phyloP scores from a whole-genome alignment of 306 rosid genomes.

The Cucurbita maxima region DNA sequence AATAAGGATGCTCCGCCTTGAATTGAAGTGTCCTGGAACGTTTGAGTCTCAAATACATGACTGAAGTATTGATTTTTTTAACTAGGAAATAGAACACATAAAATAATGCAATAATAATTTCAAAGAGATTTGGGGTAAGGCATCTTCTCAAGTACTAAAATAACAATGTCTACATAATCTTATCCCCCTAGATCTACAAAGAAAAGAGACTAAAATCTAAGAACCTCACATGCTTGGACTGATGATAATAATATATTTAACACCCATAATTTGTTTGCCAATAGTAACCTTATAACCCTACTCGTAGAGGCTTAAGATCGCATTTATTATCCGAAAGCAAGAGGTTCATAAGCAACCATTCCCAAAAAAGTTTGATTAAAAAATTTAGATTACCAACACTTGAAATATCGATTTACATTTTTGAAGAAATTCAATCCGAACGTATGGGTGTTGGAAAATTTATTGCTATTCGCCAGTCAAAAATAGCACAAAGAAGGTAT shows the following conservation, averaged over 20 bases:
- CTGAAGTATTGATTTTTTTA: constrained; percentile 10
- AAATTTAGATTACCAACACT: neutral
- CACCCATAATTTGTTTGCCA: neutral
- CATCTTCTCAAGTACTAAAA: neutral
- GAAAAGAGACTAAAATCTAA: neutral
- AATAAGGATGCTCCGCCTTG: constrained; percentile 50
- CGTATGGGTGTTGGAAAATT: neutral
- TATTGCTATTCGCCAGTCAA: neutral
- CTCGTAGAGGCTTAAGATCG: neutral
- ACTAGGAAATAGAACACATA: constrained; percentile 10
- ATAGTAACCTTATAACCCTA: neutral
- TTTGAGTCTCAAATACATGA: constrained; percentile 10
- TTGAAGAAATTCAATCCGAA: neutral
- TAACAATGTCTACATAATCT: neutral
- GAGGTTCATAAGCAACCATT: neutral
- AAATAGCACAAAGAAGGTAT: neutral
- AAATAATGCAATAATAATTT: constrained; percentile 1
- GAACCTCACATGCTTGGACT: neutral
- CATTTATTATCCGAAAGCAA: neutral
- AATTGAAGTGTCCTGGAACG: constrained; percentile 49
- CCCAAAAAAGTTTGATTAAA: neutral
- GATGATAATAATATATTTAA: neutral
- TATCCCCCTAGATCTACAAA: neutral
- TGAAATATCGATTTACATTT: neutral
- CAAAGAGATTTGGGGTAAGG: neutral